Conservation (phyloP, 768 basidiomycete species). For the Termitomyces sp. region DNA sequence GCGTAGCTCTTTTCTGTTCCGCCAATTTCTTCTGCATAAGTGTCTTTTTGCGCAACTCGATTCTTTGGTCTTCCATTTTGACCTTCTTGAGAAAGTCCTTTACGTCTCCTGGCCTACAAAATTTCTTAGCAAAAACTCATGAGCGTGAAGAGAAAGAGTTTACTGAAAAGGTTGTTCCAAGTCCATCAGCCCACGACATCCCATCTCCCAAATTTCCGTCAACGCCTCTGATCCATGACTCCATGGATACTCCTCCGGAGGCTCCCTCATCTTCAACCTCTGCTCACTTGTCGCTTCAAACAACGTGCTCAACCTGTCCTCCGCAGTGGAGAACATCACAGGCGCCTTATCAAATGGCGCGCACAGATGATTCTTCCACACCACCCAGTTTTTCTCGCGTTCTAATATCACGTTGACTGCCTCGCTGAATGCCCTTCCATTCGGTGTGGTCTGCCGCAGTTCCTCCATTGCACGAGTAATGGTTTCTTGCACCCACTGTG, state of each 20-base stretch:
- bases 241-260: slow-evolving; percentile 59
- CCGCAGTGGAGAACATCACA: slow-evolving; percentile 45
- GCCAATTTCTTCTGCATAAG: slow-evolving; percentile 18
- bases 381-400: slow-evolving; percentile 85
- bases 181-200: slow-evolving; percentile 59
- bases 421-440: slow-evolving; percentile 71
- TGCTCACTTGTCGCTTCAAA: slow-evolving; percentile 53
- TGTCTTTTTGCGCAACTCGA: slow-evolving; percentile 44
- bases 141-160: slow-evolving; percentile 15
- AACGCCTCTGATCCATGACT: slow-evolving; percentile 61
- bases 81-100: slow-evolving; percentile 70
- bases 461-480: slow-evolving; percentile 51
- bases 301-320: slow-evolving; percentile 41
- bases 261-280: slow-evolving; percentile 50
- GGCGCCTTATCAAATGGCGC: slow-evolving; percentile 73
- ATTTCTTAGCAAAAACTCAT: not conserved
- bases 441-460: slow-evolving; percentile 71
- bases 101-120: slow-evolving; percentile 59
- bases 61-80: slow-evolving; percentile 59
- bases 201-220: slow-evolving; percentile 83
- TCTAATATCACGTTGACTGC: slow-evolving; percentile 68
- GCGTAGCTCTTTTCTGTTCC: slow-evolving; percentile 20
- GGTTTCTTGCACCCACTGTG: slow-evolving; percentile 74
- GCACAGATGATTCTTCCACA: slow-evolving; percentile 84
- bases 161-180: slow-evolving; percentile 65